Evolutionary conservation across 208 protist species (phyloP).

Genomic region (Polymyxa betae): DNA sequence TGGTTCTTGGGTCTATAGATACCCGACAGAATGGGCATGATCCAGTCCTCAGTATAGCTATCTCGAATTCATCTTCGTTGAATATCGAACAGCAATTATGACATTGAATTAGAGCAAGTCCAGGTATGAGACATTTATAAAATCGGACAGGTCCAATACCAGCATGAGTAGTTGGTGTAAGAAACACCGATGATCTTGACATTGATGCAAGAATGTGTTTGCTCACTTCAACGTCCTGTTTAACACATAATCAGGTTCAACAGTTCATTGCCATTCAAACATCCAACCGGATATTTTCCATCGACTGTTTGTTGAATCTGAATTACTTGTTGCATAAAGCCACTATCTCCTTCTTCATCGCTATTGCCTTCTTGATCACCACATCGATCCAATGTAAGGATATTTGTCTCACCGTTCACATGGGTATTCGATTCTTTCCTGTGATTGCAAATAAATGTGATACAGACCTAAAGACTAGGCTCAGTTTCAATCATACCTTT

Average conservation of each 20-base stretch:
- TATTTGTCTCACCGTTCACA: not conserved
- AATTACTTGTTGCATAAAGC: constrained; percentile 1
- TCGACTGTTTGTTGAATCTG: not conserved
- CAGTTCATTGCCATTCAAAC: not conserved
- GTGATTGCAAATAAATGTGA: no score
- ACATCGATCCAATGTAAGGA: not conserved
- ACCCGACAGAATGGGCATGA: constrained; percentile 31
- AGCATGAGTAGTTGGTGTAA: not conserved
- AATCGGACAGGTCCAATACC: not conserved
- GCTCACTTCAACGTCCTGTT: not conserved
- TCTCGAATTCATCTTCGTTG: constrained; percentile 25
- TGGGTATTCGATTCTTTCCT: no score
- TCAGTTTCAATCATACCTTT: not conserved
- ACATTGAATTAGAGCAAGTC: constrained; percentile 27
- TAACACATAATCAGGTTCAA: not conserved
- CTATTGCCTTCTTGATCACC: not conserved
- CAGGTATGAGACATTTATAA: not conserved
- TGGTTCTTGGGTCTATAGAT: not conserved
- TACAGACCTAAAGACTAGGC: no score
- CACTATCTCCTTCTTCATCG: not conserved
- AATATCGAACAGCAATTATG: not conserved
- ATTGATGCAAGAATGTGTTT: not conserved
- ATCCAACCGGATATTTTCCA: constrained; percentile 6
- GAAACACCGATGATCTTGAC: not conserved
- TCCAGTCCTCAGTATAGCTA: not conserved